Conservation (phyloP, 2,329 filamentous ascomycete genomes). For the Pseudogymnoascus sp. region DNA sequence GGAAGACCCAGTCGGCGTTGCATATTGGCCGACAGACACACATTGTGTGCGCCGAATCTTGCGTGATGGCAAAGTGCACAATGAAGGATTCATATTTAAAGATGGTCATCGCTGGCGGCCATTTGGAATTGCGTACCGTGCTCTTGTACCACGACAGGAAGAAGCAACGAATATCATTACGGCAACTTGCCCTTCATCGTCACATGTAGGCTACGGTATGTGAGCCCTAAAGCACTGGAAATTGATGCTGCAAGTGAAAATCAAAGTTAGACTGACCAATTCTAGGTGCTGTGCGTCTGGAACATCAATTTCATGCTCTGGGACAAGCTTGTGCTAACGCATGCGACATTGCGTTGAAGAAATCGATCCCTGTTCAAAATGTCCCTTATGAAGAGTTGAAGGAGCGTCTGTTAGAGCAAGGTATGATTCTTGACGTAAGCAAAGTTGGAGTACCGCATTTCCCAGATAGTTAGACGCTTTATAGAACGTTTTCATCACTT, state of each 20-base stretch:
- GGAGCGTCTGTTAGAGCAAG: background rate
- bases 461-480: background rate
- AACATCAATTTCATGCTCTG: slow-evolving; percentile 14
- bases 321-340: slow-evolving; percentile 14
- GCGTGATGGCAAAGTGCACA: slow-evolving; percentile 18
- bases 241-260: background rate
- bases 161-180: slow-evolving; percentile 10
- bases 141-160: slow-evolving; percentile 13
- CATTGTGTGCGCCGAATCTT: slow-evolving; percentile 22
- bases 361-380: background rate
- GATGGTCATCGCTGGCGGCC: slow-evolving; percentile 18
- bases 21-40: slow-evolving; percentile 23
- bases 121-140: slow-evolving; percentile 16
- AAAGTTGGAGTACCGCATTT: background rate
- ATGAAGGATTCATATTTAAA: slow-evolving; percentile 23
- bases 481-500: background rate
- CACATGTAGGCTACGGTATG: background rate
- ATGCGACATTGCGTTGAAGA: slow-evolving; percentile 13
- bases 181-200: background rate
- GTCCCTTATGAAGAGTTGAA: slow-evolving; percentile 9
- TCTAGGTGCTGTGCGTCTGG: slow-evolving; percentile 13
- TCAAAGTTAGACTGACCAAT: background rate
- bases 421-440: background rate
- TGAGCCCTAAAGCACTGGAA: background rate
- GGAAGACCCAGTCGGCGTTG: slow-evolving; percentile 18